These are phyloP conservation scores for Ilyonectria mors-panacis DNA, from an alignment of 2,329 filamentous ascomycete genomes.

Conservation along the genomic window DNA sequence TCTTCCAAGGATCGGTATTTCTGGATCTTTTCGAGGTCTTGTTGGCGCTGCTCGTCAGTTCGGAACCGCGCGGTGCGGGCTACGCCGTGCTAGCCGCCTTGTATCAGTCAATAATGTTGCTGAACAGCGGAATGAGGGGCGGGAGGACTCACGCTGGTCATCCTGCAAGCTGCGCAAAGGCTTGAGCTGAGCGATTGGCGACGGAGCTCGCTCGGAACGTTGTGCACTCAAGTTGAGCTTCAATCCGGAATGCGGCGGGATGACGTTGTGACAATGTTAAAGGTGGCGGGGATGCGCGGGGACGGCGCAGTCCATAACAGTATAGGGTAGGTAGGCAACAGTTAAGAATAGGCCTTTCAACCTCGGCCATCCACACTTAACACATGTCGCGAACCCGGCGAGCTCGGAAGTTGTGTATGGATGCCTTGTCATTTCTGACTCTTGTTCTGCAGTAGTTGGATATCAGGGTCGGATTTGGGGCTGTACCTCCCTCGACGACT, in stretches of 20 bases:
- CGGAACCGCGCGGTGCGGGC: slow-evolving; percentile 74
- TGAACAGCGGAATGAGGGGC: neutral
- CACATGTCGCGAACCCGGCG: neutral
- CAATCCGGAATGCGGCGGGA: neutral
- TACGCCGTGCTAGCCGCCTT: slow-evolving; percentile 80
- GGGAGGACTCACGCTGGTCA: slow-evolving; percentile 43
- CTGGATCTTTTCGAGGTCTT: slow-evolving; percentile 82
- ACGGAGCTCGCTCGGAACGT: neutral
- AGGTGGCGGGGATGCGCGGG: slow-evolving; percentile 7
- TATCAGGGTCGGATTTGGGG: neutral
- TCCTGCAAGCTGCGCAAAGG: slow-evolving; percentile 25
- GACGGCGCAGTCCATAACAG: neutral
- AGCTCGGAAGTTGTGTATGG: neutral
- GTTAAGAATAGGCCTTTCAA: neutral
- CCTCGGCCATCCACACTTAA: neutral
- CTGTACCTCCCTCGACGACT: neutral
- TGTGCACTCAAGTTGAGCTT: neutral
- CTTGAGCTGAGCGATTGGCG: slow-evolving; percentile 15
- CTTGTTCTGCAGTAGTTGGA: neutral
- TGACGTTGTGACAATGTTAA: slow-evolving; percentile 19
- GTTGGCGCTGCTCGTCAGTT: slow-evolving; percentile 78
- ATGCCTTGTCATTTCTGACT: neutral
- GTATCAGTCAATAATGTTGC: slow-evolving; percentile 43
- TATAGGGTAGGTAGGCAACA: neutral
- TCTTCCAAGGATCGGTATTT: slow-evolving; percentile 82